These are phyloP conservation scores for Cercospora beticola DNA, from an alignment of 2,329 filamentous ascomycete genomes.

Conservation along the genomic window DNA sequence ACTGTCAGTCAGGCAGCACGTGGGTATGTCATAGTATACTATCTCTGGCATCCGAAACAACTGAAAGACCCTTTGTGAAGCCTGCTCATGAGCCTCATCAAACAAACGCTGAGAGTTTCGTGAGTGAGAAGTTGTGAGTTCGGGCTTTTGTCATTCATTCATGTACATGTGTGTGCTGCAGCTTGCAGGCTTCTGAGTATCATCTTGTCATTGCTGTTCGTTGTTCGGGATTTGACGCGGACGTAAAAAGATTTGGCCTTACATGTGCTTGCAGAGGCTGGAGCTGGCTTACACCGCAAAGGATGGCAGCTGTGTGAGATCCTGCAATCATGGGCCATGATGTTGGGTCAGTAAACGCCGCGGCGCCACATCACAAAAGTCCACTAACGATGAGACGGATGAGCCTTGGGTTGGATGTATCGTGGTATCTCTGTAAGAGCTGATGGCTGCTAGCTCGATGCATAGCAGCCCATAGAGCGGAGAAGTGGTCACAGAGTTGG, in stretches of 20 bases:
- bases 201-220: neutral
- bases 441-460: slow-evolving; percentile 4
- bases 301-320: neutral
- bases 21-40: slow-evolving; percentile 1
- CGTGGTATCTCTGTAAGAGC: neutral
- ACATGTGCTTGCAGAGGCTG: neutral
- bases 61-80: neutral
- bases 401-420: neutral
- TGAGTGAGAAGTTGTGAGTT: neutral
- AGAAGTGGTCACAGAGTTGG: neutral
- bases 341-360: neutral
- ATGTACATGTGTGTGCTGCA: neutral
- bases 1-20: neutral
- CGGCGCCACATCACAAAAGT: neutral
- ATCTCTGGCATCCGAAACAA: neutral
- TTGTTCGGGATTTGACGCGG: neutral
- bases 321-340: neutral
- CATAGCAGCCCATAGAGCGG: neutral
- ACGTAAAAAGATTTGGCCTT: neutral
- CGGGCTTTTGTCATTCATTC: neutral
- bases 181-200: neutral
- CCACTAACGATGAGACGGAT: neutral
- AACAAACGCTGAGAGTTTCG: neutral
- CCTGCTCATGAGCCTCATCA: neutral
- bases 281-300: neutral